Evolutionary conservation across 805 yeast species (phyloP).

Genomic region (Maudiozyma serrabonitensis): DNA sequence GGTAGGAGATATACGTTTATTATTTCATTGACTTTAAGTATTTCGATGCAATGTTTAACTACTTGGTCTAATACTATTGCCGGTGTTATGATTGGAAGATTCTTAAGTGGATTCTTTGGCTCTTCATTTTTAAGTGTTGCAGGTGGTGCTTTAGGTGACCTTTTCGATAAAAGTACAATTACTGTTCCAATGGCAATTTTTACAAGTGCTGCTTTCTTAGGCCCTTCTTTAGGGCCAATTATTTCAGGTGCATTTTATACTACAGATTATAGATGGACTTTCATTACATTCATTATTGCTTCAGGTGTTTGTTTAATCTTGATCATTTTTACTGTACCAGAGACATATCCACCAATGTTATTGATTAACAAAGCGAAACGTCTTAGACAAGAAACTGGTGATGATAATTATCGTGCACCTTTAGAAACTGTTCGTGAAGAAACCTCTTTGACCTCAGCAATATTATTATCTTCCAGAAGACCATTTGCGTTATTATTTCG

Average conservation of each 20-base stretch:
- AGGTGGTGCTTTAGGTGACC: slow-evolving; percentile 68
- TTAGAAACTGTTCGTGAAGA: slow-evolving; percentile 32
- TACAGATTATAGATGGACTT: slow-evolving; percentile 60
- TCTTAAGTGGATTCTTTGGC: slow-evolving; percentile 63
- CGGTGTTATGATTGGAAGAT: slow-evolving; percentile 55
- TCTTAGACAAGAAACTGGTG: slow-evolving; percentile 44
- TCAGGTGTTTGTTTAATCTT: slow-evolving; percentile 45
- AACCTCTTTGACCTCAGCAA: slow-evolving; percentile 34
- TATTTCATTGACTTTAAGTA: slow-evolving; percentile 50
- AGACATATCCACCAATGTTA: slow-evolving; percentile 52
- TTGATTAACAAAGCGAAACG: slow-evolving; percentile 42
- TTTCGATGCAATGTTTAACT: slow-evolving; percentile 43
- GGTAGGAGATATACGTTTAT: slow-evolving; percentile 55
- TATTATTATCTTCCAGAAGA: slow-evolving; percentile 39
- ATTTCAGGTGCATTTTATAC: slow-evolving; percentile 46
- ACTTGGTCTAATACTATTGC: slow-evolving; percentile 54
- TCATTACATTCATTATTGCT: slow-evolving; percentile 52
- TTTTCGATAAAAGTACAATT: slow-evolving; percentile 50
- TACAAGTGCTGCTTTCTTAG: slow-evolving; percentile 54
- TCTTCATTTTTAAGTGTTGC: slow-evolving; percentile 68
- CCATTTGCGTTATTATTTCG: slow-evolving; percentile 39
- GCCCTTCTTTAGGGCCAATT: slow-evolving; percentile 64
- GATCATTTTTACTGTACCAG: slow-evolving; percentile 43
- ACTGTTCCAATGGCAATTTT: slow-evolving; percentile 63
- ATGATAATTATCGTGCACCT: slow-evolving; percentile 36